These are phyloP conservation scores for Misopates orontium DNA, from an alignment of 257 asterid genomes.

Conservation along the genomic window DNA sequence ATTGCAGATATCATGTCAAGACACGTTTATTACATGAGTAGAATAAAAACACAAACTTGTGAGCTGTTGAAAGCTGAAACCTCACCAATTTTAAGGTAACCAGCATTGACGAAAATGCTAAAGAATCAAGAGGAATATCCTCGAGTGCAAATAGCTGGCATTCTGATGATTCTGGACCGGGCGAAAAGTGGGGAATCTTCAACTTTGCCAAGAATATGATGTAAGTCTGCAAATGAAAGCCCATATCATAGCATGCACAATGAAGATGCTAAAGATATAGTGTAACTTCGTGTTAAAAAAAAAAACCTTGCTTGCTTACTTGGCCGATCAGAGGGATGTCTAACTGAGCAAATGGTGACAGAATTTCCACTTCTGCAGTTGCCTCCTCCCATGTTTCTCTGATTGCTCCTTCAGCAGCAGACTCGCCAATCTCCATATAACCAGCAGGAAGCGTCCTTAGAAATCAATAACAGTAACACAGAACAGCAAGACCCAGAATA, in stretches of 20 bases:
- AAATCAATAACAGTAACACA: neutral
- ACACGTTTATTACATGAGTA: neutral
- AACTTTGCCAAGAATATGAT: slow-evolving; percentile 85
- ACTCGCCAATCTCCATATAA: slow-evolving; percentile 94
- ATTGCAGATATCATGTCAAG: slow-evolving; percentile 5
- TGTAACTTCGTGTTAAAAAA: neutral
- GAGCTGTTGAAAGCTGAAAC: slow-evolving; percentile 17
- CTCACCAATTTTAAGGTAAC: slow-evolving; percentile 78
- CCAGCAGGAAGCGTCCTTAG: slow-evolving; percentile 98
- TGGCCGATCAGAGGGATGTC: slow-evolving; percentile 97
- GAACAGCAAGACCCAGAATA: slow-evolving; percentile 3
- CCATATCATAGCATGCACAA: slow-evolving; percentile 2
- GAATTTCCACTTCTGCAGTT: slow-evolving; percentile 80
- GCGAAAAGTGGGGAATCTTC: slow-evolving; percentile 76
- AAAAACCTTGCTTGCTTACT: slow-evolving; percentile 36
- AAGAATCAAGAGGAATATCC: slow-evolving; percentile 85
- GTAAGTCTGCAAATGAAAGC: slow-evolving; percentile 66
- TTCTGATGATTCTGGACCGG: slow-evolving; percentile 92
- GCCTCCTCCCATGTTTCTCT: slow-evolving; percentile 99
- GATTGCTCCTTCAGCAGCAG: slow-evolving; percentile 86
- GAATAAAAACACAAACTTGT: neutral
- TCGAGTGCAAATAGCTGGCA: slow-evolving; percentile 70
- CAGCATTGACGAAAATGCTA: slow-evolving; percentile 93
- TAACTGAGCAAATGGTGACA: slow-evolving; percentile 79
- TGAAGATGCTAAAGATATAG: slow-evolving; percentile 18